A percentile compares a stretch with the other conserved stretches of the same genome.
phyloP scores from a whole-genome alignment of 169 alveolate genomes.

The Babesia sp. region DNA sequence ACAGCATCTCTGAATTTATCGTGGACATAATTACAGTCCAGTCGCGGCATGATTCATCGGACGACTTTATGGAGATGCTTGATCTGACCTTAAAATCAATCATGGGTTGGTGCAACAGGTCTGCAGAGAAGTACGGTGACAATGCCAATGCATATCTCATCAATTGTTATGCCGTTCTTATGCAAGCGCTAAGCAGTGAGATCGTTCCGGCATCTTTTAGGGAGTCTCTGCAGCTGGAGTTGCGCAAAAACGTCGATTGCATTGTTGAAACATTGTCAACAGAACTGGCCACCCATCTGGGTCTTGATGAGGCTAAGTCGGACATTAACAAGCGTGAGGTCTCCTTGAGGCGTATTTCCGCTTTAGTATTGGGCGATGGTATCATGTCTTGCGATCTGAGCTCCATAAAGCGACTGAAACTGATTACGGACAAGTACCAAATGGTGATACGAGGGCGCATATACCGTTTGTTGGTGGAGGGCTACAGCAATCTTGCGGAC shows the following conservation, averaged over 20 bases:
- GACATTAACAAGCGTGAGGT: background rate
- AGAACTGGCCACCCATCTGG: background rate
- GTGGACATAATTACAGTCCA: background rate
- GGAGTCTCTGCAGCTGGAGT: background rate
- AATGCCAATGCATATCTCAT: conserved; percentile 11
- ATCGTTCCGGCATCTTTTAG: background rate
- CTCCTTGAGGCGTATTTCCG: conserved; percentile 5
- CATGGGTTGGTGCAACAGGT: conserved; percentile 9
- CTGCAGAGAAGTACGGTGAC: conserved; percentile 21
- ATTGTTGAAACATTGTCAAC: background rate
- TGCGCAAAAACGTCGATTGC: background rate
- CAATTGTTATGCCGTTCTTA: conserved; percentile 16
- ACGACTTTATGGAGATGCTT: background rate
- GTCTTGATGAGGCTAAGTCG: background rate
- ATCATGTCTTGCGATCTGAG: conserved; percentile 6
- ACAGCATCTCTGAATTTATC: conserved; percentile 10
- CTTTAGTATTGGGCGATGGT: conserved; percentile 7
- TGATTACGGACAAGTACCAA: conserved; percentile 1
- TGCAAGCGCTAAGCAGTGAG: background rate
- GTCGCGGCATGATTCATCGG: background rate
- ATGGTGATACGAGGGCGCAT: background rate
- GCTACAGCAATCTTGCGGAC: conserved; percentile 21
- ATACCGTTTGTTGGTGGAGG: conserved; percentile 30
- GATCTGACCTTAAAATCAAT: background rate
- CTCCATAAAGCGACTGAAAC: conserved; percentile 16